Evolutionary conservation across 169 alveolate species (phyloP).

Genomic region (Fabrea salina): DNA sequence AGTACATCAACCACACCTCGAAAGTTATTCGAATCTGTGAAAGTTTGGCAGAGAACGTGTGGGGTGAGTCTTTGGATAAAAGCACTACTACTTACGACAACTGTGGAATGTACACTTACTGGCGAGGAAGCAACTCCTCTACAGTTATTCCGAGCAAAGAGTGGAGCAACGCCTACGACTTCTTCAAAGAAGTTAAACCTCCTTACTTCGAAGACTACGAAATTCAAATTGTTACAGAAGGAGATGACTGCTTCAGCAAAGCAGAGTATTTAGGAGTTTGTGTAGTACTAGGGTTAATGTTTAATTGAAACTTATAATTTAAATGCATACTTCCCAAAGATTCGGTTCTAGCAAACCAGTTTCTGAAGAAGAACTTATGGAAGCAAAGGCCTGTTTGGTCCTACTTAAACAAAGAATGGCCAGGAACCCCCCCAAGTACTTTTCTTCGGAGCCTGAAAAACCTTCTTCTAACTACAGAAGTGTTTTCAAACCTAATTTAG

Average conservation of each 20-base stretch:
- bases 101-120: constrained; percentile 61
- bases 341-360: constrained; percentile 32
- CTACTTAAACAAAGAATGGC: constrained; percentile 2
- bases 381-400: constrained; percentile 12
- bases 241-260: too few species aligned
- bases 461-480: neutral
- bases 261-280: too few species aligned
- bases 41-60: constrained; percentile 56
- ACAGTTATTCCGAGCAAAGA: constrained; percentile 36
- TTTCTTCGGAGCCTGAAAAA: neutral
- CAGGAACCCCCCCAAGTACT: constrained; percentile 23
- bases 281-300: too few species aligned
- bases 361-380: constrained; percentile 12
- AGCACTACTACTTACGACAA: constrained; percentile 58
- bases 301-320: too few species aligned
- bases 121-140: neutral
- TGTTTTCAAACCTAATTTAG: constrained; percentile 15
- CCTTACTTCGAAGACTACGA: constrained; percentile 37
- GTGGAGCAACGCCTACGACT: constrained; percentile 43
- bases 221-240: neutral
- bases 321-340: too few species aligned
- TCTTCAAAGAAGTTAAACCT: constrained; percentile 39
- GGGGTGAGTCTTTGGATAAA: constrained; percentile 49
- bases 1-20: constrained; percentile 11
- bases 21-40: constrained; percentile 49